Evolutionary conservation across 495 filamentous ascomycete species (phyloP), one percentile per base, ranked within the genome.

Genomic region (Oidiodendron maius): DNA sequence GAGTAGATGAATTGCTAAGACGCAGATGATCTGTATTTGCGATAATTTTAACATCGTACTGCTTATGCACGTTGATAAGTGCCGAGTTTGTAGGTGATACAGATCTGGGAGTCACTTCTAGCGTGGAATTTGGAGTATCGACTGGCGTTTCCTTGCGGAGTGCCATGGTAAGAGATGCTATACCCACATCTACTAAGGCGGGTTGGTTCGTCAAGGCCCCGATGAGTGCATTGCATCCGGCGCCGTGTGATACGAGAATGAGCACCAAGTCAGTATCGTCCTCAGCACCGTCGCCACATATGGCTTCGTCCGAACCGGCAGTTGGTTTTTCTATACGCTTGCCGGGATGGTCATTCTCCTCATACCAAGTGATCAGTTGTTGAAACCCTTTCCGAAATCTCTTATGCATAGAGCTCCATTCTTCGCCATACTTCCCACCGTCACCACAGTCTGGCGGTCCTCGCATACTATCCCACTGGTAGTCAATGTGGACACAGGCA

Each of bases 221-320:
- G 41, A 97, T 90, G 40, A 99, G 65, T 0, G 93, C 94, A 66
- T 99, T 99, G 66, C 93, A 95, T 40, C 91, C 94, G 10, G 94
- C 94, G n/a, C 91, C 91, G 58, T 99, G 93, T 0, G 94, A 95
- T 42, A 99, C 88, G 11, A 99, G 65, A 23, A 99, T 75, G n/a
- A 99, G 65, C 5, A 97, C 80, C 0, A 86, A 76, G 56, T 97
- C 87, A 3, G 75, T 68, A 4, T 75, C 68, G 5, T 60, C 63
- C 12, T 59, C 40, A 2, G 59, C 34, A 32, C 23, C 37, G 3
- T 66, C 58, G 5, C 52, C 40, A 0, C n/a, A 3, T 15, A 3
- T 16, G 26, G 13, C 40, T n/a, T 16, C 20, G 56, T 56, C 41
- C 36, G 62, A 11, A 60, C 35, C 38, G 55, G 51, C 34, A 38